Base-by-base conservation (phyloP, 202 grass and related monocot species). In the Thinopyrum obtusiflorum region DNA sequence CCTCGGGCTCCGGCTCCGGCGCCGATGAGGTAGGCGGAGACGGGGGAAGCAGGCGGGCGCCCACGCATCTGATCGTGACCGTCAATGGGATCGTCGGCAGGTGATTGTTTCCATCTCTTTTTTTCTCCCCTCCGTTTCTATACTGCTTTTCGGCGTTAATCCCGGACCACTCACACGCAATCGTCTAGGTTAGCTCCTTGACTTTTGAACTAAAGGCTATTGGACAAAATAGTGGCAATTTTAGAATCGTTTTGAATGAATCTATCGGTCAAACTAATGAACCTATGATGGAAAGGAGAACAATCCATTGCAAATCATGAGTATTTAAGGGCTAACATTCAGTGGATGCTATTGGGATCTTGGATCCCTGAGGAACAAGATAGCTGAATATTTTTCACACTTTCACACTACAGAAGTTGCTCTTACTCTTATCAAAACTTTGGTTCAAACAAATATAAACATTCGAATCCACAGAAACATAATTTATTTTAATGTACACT, bases 41-140 rank as follows among this genome's bases (percentile, higher is more conserved):
- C 0, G 68, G 6, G 80, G 85, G 53, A 18, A 83, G 65, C 53
- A 65, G 61, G 71, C 83, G 25, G 66, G 44, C 46, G 63, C 95
- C 92, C 5, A 77, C 86, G 47, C 95, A 95, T 87, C 88, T 95
- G 61, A 82, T 98, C 27, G 95, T 98, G 12, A 95, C 81, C 61
- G 93, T 98, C 70, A 95, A 95, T 83, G 95, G 95, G 73, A 82
- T 98, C 84, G 74, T 95, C 49, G 95, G 95, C 61, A 93, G 95
- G 95, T 98, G 29, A 83, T 26, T 67, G 9, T 79, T 14, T 85
- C n/a, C 1, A 8, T 25, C 8, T n/a, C 12, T 46, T 46, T 59
- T 53, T 17, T 26, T 51, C 20, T 25, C n/a, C 32, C 26, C 14
- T 28, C 1, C 29, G 13, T 85, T 76, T 31, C 61, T 61, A 31